These are phyloP conservation scores for Coemansia pectinata DNA, from an alignment of 192 early-diverging fungal species.

Conservation along the genomic window DNA sequence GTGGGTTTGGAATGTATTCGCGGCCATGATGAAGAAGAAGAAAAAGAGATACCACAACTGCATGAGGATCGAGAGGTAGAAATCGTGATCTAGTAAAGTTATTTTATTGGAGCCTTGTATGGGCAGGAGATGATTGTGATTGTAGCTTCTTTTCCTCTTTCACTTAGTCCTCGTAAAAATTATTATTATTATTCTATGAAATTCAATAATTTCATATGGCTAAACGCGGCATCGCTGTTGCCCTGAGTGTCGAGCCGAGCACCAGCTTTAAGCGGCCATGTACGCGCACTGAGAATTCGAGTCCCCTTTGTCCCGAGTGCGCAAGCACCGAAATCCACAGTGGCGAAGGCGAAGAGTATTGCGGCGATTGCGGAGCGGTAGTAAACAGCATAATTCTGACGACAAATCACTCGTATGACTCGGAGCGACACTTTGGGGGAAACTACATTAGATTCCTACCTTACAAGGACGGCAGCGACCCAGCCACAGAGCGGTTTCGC, in stretches of 20 bases:
- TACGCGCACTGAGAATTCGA: background rate
- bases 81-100: too few relatives aligned
- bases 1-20: conserved; percentile 17
- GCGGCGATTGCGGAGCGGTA: conserved; percentile 37
- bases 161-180: background rate
- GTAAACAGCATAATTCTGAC: conserved; percentile 15
- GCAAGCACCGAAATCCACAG: background rate
- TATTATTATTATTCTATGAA: background rate
- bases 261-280: background rate
- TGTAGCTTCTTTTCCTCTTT: background rate
- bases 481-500: conserved; percentile 4
- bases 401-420: conserved; percentile 10
- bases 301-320: background rate
- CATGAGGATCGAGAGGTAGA: background rate
- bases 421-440: background rate
- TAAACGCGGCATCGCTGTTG: conserved; percentile 5
- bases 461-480: conserved; percentile 2
- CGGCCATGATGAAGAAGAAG: background rate
- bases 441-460: conserved; percentile 10
- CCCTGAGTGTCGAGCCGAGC: conserved; percentile 1
- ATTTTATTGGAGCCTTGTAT: too few relatives aligned
- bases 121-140: background rate
- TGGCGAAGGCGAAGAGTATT: conserved; percentile 29
- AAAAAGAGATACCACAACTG: background rate
- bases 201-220: background rate